Evolutionary conservation across 192 early-diverging fungal genomes (phyloP).

Genomic region (Linnemannia zychae): DNA sequence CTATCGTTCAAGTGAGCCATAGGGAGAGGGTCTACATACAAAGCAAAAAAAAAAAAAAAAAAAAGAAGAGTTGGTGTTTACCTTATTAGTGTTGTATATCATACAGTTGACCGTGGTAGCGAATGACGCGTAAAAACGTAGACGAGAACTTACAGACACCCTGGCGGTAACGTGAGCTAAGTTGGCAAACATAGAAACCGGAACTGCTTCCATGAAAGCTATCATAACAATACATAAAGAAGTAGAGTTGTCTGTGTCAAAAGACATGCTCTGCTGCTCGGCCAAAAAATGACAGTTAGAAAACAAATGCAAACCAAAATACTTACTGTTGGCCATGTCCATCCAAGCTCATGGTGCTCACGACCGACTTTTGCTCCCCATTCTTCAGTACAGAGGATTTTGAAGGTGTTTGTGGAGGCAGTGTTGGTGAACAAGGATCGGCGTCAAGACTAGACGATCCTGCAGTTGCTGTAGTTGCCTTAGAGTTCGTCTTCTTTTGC

Average conservation of each 20-base stretch:
- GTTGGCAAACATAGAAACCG: constrained; percentile 77
- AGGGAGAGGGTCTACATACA: constrained; percentile 26
- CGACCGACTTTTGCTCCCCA: constrained; percentile 61
- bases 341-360: constrained; percentile 76
- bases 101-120: background rate
- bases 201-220: constrained; percentile 80
- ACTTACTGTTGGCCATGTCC: constrained; percentile 69
- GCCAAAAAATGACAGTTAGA: background rate
- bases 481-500: background rate
- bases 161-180: constrained; percentile 67
- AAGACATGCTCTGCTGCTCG: background rate
- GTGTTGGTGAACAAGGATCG: background rate
- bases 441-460: background rate
- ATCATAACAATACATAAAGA: background rate
- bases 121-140: background rate
- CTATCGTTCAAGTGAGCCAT: constrained; percentile 39
- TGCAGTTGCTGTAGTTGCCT: background rate
- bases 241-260: background rate
- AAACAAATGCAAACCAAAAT: too few relatives aligned
- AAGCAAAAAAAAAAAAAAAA: background rate
- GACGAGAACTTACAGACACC: constrained; percentile 40
- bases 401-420: background rate
- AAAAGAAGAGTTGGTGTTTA: background rate
- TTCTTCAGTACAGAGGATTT: constrained; percentile 3
- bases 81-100: background rate